A percentile compares a stretch with the other conserved stretches of the same genome.
Evolutionary conservation across 75 land plant species (phyloP).

Genomic region (Gnetum montanum): DNA sequence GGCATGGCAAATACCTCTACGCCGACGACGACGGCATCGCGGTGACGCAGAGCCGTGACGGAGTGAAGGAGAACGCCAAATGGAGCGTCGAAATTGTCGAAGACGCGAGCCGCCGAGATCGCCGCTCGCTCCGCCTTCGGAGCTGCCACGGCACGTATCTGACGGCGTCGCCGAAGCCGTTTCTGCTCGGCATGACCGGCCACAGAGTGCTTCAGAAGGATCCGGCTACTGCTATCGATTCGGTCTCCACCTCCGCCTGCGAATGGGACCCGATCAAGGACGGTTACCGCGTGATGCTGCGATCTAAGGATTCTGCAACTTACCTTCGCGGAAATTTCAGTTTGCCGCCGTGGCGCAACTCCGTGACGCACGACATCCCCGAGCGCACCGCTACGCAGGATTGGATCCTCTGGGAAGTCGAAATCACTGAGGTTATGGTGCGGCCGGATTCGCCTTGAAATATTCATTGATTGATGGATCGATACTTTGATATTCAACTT

Average conservation of each 20-base stretch:
- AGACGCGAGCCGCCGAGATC: neutral
- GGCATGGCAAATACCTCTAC: constrained; percentile 45
- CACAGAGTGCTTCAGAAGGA: constrained; percentile 71
- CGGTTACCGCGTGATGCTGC: constrained; percentile 52
- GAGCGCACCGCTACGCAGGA: constrained; percentile 13
- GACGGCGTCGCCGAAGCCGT: constrained; percentile 54
- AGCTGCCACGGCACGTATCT: constrained; percentile 55
- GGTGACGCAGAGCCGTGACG: constrained; percentile 26
- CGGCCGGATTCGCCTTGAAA: neutral
- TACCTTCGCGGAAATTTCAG: constrained; percentile 65
- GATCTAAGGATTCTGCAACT: constrained; percentile 48
- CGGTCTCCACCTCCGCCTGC: constrained; percentile 45
- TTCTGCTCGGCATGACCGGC: constrained; percentile 74
- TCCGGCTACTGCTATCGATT: constrained; percentile 20
- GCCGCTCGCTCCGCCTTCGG: constrained; percentile 49
- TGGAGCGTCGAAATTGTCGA: constrained; percentile 61
- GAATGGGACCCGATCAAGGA: constrained; percentile 81
- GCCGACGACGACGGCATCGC: constrained; percentile 50
- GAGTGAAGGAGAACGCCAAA: constrained; percentile 1
- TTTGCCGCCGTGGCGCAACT: constrained; percentile 32
- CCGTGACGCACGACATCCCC: constrained; percentile 31
- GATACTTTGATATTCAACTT: no score
- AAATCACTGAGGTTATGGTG: constrained; percentile 5
- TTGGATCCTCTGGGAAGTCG: constrained; percentile 32
- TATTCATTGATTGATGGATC: no score